Conservation (phyloP, 202 grass and related monocot genomes). For the Digitaria exilis region DNA sequence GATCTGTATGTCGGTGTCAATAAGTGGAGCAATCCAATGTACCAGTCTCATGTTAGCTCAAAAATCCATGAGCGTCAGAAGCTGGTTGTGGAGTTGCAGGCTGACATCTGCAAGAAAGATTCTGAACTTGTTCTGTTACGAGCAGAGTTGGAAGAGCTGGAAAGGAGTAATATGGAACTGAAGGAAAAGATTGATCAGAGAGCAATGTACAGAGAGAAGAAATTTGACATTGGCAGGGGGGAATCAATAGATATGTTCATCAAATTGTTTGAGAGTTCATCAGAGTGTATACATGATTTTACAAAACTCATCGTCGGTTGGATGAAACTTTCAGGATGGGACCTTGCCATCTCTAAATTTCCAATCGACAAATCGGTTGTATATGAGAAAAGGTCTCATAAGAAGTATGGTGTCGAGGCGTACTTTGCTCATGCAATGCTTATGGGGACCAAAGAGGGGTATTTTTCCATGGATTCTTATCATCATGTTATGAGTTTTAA, state of each 20-base stretch:
- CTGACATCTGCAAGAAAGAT: conserved; percentile 60
- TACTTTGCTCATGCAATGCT: conserved; percentile 75
- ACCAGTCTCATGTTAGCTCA: conserved; percentile 32
- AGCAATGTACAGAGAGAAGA: not conserved
- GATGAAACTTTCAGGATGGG: conserved; percentile 72
- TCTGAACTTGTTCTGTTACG: conserved; percentile 59
- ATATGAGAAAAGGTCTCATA: conserved; percentile 60
- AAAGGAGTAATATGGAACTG: conserved; percentile 49
- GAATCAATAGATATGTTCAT: conserved; percentile 49
- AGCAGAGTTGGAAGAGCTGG: conserved; percentile 54
- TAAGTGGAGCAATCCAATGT: conserved; percentile 46
- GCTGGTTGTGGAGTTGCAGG: conserved; percentile 59
- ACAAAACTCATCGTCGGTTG: conserved; percentile 55
- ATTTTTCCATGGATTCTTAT: conserved; percentile 48
- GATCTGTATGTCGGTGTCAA: conserved; percentile 53
- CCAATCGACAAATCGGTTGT: conserved; percentile 40
- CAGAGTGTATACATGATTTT: conserved; percentile 72
- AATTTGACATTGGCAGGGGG: conserved; percentile 26
- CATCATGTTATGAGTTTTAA: conserved; percentile 55
- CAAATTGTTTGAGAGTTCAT: conserved; percentile 46
- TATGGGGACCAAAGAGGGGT: conserved; percentile 26
- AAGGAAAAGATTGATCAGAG: conserved; percentile 39
- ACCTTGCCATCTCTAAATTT: conserved; percentile 35
- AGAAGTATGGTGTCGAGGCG: conserved; percentile 67
- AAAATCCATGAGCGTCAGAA: conserved; percentile 62